Evolutionary conservation across 495 filamentous ascomycete species (phyloP), one percentile per base, ranked within the genome.

Genomic region (Podospora fimiseda): DNA sequence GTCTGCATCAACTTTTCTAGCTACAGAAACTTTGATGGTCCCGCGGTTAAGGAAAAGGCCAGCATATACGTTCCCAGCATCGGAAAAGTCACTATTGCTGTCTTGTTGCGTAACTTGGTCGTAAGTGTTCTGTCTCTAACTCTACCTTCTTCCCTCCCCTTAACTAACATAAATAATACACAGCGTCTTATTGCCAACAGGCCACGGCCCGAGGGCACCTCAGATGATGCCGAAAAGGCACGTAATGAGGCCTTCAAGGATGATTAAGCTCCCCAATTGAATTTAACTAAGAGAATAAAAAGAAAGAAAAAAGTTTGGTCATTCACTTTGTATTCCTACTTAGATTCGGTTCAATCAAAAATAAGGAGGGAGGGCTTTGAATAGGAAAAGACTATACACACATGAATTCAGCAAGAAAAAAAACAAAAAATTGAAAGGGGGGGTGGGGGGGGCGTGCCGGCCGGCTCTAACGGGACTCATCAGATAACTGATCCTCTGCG

Each of bases 1-100:
- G 88, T 95, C 16, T 98, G 93, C 72, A 87, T 98, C 69, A 98
- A 98, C 70, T 96, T 98, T 70, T 95, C 90, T 14, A 94, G 87
- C 39, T 90, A 90, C 66, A 90, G 90, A 78, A 98, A 98, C 72
- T 98, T 98, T 68, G 84, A 81, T 50, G 72, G 71, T 3, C 80
- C 82, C 0, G 86, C 85, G 48, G 81, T 98, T 42, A 95, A 93
- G 71, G 86, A 94, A 62, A 91, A 88, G 72, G 93, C 93, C 2
- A 88, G 88, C n/a, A 91, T 98, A 60, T 98, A 94, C 55, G 90
- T 97, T 6, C 93, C 93, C 5, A 91, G 90, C 2, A 94, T 94
- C 61, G 93, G 93, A 48, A 98, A 96, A 73, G 93, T 98, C 21
- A 98, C 93, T 1, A 96, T 97, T 65, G 86, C 91, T 9, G 83